A percentile compares a stretch with the other conserved stretches of the same genome.
Evolutionary conservation across 441 rosid species (phyloP).

Genomic region (Bruguiera hainesii): DNA sequence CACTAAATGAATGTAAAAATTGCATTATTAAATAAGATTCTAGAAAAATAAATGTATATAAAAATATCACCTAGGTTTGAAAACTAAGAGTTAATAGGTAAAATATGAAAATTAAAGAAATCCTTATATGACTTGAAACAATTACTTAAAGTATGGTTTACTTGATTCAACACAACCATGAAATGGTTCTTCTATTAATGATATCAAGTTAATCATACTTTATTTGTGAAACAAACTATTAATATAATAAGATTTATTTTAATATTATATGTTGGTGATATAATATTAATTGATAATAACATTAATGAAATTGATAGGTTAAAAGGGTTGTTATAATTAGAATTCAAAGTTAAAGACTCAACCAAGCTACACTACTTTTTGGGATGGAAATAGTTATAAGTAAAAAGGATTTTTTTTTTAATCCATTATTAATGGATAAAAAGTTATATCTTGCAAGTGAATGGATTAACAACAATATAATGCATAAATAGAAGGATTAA

Average conservation of each 20-base stretch:
- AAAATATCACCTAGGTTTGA: too few relatives aligned
- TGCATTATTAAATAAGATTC: background rate
- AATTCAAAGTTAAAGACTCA: background rate
- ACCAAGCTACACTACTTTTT: background rate
- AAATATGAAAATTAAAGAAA: background rate
- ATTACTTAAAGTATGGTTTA: background rate
- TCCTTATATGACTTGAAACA: background rate
- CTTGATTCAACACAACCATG: background rate
- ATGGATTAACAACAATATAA: too few relatives aligned
- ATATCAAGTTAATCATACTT: background rate
- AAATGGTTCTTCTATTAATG: background rate
- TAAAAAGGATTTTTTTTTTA: background rate
- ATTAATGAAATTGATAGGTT: background rate
- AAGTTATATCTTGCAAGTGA: too few relatives aligned
- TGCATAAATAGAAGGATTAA: too few relatives aligned
- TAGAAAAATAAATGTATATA: too few relatives aligned
- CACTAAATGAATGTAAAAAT: background rate
- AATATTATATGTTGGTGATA: background rate
- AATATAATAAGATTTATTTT: background rate
- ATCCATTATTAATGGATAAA: too few relatives aligned
- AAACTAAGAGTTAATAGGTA: background rate
- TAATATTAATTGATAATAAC: background rate
- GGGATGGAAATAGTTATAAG: background rate
- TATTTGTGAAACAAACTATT: background rate
- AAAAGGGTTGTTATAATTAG: background rate